A percentile compares a stretch with the other conserved stretches of the same genome.
phyloP scores from a whole-genome alignment of 768 basidiomycete genomes.

The Lactarius indigo region DNA sequence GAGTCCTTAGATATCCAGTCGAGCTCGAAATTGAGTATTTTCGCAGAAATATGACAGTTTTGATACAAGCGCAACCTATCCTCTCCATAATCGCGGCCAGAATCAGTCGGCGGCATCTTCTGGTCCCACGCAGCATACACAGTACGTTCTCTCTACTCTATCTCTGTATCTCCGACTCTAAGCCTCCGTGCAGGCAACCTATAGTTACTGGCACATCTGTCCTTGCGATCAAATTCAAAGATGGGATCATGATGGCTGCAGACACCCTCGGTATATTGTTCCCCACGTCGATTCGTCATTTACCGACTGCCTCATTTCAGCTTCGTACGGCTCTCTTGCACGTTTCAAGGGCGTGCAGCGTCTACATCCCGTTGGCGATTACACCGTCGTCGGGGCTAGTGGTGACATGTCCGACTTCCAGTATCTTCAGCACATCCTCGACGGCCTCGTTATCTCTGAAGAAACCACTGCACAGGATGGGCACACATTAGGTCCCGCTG shows the following conservation, averaged over 20 bases:
- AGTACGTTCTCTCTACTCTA: slow-evolving; percentile 43
- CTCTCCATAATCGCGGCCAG: slow-evolving; percentile 58
- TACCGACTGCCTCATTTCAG: slow-evolving; percentile 38
- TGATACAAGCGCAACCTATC: slow-evolving; percentile 77
- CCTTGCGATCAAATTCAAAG: slow-evolving; percentile 90
- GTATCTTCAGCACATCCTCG: slow-evolving; percentile 77
- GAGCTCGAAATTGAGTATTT: neutral
- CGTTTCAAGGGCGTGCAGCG: slow-evolving; percentile 94
- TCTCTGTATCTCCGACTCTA: neutral
- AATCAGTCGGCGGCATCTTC: slow-evolving; percentile 43
- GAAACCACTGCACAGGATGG: slow-evolving; percentile 83
- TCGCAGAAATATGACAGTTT: slow-evolving; percentile 66
- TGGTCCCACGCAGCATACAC: slow-evolving; percentile 73
- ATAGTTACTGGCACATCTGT: slow-evolving; percentile 98
- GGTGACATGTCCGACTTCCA: slow-evolving; percentile 99
- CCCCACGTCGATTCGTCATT: neutral
- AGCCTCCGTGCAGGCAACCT: slow-evolving; percentile 62
- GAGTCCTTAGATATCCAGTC: neutral
- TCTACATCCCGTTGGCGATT: slow-evolving; percentile 76
- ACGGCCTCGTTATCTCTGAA: slow-evolving; percentile 62
- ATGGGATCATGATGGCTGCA: slow-evolving; percentile 97
- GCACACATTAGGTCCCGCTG: slow-evolving; percentile 76
- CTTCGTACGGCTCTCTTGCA: slow-evolving; percentile 95
- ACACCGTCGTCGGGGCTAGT: slow-evolving; percentile 86
- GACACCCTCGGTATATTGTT: slow-evolving; percentile 81